Base-by-base conservation (phyloP, 164 flowering plant genomes). In the Piper betle region DNA sequence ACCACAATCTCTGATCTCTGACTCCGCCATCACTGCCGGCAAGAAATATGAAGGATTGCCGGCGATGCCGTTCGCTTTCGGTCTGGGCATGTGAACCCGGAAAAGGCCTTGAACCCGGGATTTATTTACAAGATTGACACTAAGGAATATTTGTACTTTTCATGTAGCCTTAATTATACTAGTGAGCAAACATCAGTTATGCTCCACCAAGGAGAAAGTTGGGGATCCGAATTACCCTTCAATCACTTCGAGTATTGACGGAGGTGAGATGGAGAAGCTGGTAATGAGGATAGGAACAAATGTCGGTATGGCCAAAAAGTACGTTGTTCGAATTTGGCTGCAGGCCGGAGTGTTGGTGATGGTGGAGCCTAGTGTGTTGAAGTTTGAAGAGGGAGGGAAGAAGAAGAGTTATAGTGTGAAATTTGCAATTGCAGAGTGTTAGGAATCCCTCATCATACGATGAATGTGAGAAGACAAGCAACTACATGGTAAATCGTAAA, bases 81-180 rank as follows among this genome's bases (percentile, higher is more conserved):
- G n/a, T 81, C 88, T 2, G 95, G 95, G n/a, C 88, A 85, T 54
- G 81, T 85, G 1, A 65, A 83, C 43, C 87, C 91, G 0, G 80
- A 79, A 46, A 64, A 68, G 17, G 96, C 96, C 4, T 50, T 82
- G 0, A 70, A 81, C 61, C 96, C 91, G 0, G 96, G 96, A 1
- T 61, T 87, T 4, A 53, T 87, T 6, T 87, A 84, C 53, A 83
- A 88, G 40, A 73, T 84, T 11, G 57, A 78, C 33, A 10, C 71
- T 0, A 66, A 71, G 25, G 89, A 84, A 53, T 85, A 85, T 68
- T 58, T 82, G 33, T 65, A 72, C 18, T 85, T 78, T 55, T 61
- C 85, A 7, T 85, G 96, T 59, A 79, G 82, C 66, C 66, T 85
- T 11, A 79, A 81, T 56, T 85, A 83, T 59, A 76, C 66, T 11